Evolutionary conservation across 352 stramenopile genomes (phyloP), one percentile per base, ranked within the genome.

Genomic region (Phytopythium litorale): DNA sequence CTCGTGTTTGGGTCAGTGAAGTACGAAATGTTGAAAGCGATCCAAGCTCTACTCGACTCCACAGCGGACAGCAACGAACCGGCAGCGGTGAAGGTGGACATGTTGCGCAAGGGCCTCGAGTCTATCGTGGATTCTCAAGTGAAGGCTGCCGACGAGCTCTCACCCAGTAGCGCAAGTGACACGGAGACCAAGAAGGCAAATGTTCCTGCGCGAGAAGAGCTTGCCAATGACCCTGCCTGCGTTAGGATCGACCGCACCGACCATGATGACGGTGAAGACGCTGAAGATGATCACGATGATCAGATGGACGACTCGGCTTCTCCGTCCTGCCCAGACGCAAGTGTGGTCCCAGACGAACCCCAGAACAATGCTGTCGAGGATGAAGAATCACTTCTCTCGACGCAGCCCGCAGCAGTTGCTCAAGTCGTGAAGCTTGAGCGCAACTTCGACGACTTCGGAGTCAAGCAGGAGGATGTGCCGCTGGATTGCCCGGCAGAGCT

Each of bases 391-490:
- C 12, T 25, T 18, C 35, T 33, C 6, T 21, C n/a, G 21, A 16
- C 60, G 19, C 12, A 51, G 15, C 4, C n/a, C 46, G 57, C 23
- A 38, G 8, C 13, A 42, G 42, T 19, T 0, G 38, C 50, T 5
- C 13, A 18, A 51, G 25, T 48, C 33, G n/a, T 67, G n/a, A 73
- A 78, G 40, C 57, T 62, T 30, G 73, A 70, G 45, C 56, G 58
- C 8, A 62, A 70, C 48, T 64, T 70, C 19, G 49, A 56, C 9
- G 35, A 32, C 56, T 21, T 77, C 23, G n/a, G 60, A 3, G 37
- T 76, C 7, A 84, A 77, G 42, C 56, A 70, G 28, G 66, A 78
- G 50, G 56, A 74, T 13, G 64, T 40, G 40, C 62, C 65, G 12
- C 8, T 35, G 30, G 25, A 37, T 21, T 74, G 67, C 53, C 69